These are phyloP conservation scores for Kodamaea fungicola DNA, from an alignment of 1,139 yeast genomes.

Conservation along the genomic window DNA sequence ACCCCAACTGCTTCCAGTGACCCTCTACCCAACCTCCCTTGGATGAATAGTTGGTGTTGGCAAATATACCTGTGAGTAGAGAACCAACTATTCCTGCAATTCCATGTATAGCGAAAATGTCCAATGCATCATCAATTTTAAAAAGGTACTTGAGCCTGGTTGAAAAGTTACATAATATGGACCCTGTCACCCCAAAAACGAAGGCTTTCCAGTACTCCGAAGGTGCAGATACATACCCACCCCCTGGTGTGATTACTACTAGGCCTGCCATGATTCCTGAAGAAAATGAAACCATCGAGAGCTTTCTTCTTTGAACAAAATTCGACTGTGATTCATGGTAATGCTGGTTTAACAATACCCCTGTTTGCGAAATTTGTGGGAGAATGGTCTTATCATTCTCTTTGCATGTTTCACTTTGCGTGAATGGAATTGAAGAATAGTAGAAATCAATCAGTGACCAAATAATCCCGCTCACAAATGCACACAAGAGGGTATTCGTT, in stretches of 20 bases:
- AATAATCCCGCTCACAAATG: slow-evolving; percentile 32
- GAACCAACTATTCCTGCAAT: slow-evolving; percentile 44
- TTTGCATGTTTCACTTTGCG: background rate
- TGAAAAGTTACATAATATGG: slow-evolving; percentile 33
- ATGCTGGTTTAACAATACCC: slow-evolving; percentile 18
- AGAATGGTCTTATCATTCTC: background rate
- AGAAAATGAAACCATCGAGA: slow-evolving; percentile 40
- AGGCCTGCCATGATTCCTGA: slow-evolving; percentile 45
- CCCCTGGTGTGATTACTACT: slow-evolving; percentile 46
- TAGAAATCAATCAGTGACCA: slow-evolving; percentile 43
- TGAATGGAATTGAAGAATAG: slow-evolving; percentile 35
- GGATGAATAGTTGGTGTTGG: slow-evolving; percentile 29
- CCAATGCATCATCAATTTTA: slow-evolving; percentile 43
- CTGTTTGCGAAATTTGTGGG: slow-evolving; percentile 16
- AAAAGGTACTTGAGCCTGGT: slow-evolving; percentile 41
- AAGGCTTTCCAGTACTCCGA: slow-evolving; percentile 42
- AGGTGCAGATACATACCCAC: slow-evolving; percentile 39
- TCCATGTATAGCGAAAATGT: slow-evolving; percentile 46
- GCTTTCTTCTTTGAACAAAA: slow-evolving; percentile 22
- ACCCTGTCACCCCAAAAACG: slow-evolving; percentile 40
- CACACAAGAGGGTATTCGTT: slow-evolving; percentile 34
- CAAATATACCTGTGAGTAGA: slow-evolving; percentile 41
- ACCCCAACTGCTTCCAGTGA: slow-evolving; percentile 46
- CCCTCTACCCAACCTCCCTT: slow-evolving; percentile 50
- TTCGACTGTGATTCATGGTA: slow-evolving; percentile 20